Evolutionary conservation across 345 rosid genomes (phyloP).

Genomic region (Eucalyptus urophylla): DNA sequence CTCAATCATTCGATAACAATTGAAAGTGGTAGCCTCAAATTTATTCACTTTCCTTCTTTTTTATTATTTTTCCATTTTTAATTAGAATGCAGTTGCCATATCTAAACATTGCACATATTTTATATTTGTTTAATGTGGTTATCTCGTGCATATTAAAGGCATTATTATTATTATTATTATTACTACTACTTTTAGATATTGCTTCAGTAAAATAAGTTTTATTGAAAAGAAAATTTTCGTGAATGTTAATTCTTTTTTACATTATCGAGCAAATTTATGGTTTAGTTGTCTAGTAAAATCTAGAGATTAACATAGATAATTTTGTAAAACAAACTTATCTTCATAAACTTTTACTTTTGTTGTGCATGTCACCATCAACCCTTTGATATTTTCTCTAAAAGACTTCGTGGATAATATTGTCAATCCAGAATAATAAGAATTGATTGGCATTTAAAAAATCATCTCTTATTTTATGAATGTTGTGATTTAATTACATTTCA

Average conservation of each 20-base stretch:
- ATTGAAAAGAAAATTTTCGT: too few relatives aligned
- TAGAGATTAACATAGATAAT: neutral
- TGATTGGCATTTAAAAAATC: neutral
- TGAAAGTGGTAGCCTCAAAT: neutral
- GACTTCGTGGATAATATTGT: neutral
- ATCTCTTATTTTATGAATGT: neutral
- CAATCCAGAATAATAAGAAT: neutral
- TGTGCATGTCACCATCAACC: neutral
- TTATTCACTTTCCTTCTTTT: neutral
- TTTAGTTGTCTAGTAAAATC: neutral
- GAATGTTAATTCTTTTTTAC: neutral
- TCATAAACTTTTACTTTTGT: neutral
- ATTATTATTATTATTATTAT: neutral
- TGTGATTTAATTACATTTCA: neutral
- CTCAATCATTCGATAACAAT: neutral
- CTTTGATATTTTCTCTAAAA: neutral
- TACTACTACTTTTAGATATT: neutral
- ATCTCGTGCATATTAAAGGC: neutral
- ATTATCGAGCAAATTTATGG: neutral
- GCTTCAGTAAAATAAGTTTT: neutral
- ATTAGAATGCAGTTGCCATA: neutral
- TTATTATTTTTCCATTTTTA: neutral
- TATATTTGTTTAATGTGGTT: neutral
- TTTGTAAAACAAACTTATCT: neutral
- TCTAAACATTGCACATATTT: neutral